Base-by-base conservation (phyloP, 176 grass and related monocot genomes). In the Zoysia japonica region DNA sequence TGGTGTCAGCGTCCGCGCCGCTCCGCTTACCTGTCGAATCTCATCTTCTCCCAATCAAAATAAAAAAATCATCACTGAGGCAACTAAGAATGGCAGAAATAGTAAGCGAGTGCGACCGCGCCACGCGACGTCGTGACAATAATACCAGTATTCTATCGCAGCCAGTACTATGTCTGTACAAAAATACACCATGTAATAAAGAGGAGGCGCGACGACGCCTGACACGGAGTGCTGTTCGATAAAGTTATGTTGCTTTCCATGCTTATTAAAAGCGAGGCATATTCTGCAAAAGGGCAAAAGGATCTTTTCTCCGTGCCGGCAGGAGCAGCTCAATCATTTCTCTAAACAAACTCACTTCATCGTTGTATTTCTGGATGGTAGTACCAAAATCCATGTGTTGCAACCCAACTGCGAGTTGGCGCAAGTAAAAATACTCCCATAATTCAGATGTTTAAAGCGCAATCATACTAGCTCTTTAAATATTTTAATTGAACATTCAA, bases 241-340 rank as follows among this genome's bases (percentile, higher is more conserved):
- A 61, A 61, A 61, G 11, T 60, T 36, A 9, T 61, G 20, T 61
- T 61, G 72, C 70, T 54, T 72, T 72, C 12, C 51, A 40, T 54
- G 48, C 11, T 13, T 5, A 35, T 35, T 12, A 9, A 40, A 42
- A 42, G 67, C n/a, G 20, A 48, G 44, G 73, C 56, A 61, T 76
- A 76, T 76, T 76, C 73, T 5, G 42, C 19, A 38, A 47, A 57
- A 13, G 47, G 39, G 41, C n/a, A 11, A 13, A 46, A 47, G 56
- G 73, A 76, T 76, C 56, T 62, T 61, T 15, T 76, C 3, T 75
- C 40, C 54, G 8, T 76, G 73, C 55, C 57, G 15, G 44, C 20
- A 28, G 41, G 40, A 60, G 16, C 52, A n/a, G 15, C 55, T 3
- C 6, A 45, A 57, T 36, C 8, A 61, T 61, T 6, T 4, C 9